Conservation (phyloP, 345 rosid genomes). For the Erysimum cheiranthoides region DNA sequence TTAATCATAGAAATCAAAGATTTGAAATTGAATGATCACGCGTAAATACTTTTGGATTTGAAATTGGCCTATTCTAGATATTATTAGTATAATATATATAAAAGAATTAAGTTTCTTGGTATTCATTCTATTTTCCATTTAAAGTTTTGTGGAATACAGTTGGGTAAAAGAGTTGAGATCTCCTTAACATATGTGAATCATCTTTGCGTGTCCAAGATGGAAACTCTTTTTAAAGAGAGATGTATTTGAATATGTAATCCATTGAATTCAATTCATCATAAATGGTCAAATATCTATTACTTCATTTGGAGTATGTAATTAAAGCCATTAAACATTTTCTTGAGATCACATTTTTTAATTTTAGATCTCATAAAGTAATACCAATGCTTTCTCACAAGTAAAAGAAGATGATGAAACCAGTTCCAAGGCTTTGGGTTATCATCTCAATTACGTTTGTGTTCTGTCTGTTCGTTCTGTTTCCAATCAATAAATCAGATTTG, state of each 20-base stretch:
- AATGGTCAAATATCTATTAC: conserved; percentile 25
- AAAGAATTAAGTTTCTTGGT: not conserved
- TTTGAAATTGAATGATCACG: conserved; percentile 18
- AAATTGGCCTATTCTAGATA: not conserved
- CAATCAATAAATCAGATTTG: conserved; percentile 19
- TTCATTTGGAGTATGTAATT: conserved; percentile 14
- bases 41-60: not conserved
- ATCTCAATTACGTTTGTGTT: conserved; percentile 30
- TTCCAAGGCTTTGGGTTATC: conserved; percentile 31
- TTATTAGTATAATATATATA: not conserved
- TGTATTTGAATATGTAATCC: conserved; percentile 1
- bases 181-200: conserved; percentile 12
- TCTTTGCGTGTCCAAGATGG: conserved; percentile 11
- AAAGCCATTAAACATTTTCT: not conserved
- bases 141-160: not conserved
- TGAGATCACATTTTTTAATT: conserved; percentile 5
- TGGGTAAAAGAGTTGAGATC: conserved; percentile 1
- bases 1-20: not conserved
- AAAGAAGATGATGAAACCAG: conserved; percentile 33
- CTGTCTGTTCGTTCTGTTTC: conserved; percentile 36
- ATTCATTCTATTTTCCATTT: not conserved
- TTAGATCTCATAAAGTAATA: not conserved
- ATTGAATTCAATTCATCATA: conserved; percentile 14
- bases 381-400: not conserved
- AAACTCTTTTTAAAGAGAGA: not conserved